phyloP scores from a whole-genome alignment of 1,284 basidiomycete species.

The Bondarzewia mesenterica region DNA sequence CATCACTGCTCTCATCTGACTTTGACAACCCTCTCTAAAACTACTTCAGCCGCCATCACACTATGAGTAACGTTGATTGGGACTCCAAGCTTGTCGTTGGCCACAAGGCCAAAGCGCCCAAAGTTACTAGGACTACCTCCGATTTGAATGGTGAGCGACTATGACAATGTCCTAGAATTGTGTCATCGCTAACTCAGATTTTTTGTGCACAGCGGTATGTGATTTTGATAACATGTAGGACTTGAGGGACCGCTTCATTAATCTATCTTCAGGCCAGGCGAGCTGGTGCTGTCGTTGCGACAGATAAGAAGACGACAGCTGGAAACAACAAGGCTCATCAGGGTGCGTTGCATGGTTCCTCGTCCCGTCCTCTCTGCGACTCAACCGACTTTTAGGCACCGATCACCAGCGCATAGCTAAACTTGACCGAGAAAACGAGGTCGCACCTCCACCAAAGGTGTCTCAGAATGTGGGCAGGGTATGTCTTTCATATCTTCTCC shows the following conservation, averaged over 20 bases:
- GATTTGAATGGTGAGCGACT: slow-evolving; percentile 62
- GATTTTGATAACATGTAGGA: background rate
- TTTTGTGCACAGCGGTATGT: slow-evolving; percentile 38
- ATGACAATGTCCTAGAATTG: slow-evolving; percentile 1
- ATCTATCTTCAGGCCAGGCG: slow-evolving; percentile 49
- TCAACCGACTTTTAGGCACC: slow-evolving; percentile 43
- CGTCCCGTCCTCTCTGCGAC: background rate
- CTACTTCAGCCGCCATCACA: slow-evolving; percentile 8
- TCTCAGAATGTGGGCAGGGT: slow-evolving; percentile 76
- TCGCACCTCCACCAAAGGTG: slow-evolving; percentile 89
- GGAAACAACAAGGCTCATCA: slow-evolving; percentile 68
- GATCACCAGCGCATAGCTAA: slow-evolving; percentile 94
- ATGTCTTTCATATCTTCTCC: slow-evolving; percentile 17
- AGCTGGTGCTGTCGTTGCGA: slow-evolving; percentile 62
- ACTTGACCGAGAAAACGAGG: slow-evolving; percentile 93
- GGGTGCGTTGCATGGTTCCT: slow-evolving; percentile 41
- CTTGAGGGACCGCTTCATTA: slow-evolving; percentile 1
- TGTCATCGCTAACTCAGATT: slow-evolving; percentile 7
- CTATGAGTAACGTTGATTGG: slow-evolving; percentile 58
- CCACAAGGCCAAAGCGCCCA: slow-evolving; percentile 57
- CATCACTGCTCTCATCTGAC: background rate
- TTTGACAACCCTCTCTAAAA: background rate
- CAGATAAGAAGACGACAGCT: slow-evolving; percentile 66
- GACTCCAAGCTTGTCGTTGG: slow-evolving; percentile 76
- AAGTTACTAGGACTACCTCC: slow-evolving; percentile 60